Evolutionary conservation across 1,139 yeast genomes (phyloP).

Genomic region (Arxiozyma slooffiae): DNA sequence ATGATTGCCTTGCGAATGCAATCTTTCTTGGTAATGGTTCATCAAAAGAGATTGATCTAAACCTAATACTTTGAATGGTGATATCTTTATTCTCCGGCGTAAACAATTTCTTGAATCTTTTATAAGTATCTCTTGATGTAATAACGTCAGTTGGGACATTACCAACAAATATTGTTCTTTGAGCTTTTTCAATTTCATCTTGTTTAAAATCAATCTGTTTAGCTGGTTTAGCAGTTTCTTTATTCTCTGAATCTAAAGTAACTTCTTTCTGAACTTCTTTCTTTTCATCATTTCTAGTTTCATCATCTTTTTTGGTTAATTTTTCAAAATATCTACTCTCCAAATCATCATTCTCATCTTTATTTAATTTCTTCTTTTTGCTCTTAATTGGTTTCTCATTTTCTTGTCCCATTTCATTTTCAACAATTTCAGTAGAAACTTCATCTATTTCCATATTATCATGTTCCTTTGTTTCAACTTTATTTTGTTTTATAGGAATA

Average conservation of each 20-base stretch:
- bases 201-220: conserved; percentile 42
- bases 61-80: conserved; percentile 63
- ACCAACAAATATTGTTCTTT: conserved; percentile 82
- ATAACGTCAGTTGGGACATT: conserved; percentile 64
- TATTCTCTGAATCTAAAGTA: conserved; percentile 7
- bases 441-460: conserved; percentile 13
- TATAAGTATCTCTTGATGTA: conserved; percentile 51
- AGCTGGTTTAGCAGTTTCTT: conserved; percentile 19
- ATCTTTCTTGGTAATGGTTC: conserved; percentile 86
- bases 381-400: conserved; percentile 11
- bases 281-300: conserved; percentile 14
- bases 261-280: conserved; percentile 16
- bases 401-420: background rate
- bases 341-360: conserved; percentile 38
- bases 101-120: conserved; percentile 56
- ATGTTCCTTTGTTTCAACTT: conserved; percentile 21
- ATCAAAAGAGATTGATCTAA: conserved; percentile 84
- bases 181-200: conserved; percentile 71
- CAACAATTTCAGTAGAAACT: conserved; percentile 2
- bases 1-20: conserved; percentile 73
- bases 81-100: conserved; percentile 26
- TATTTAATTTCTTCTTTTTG: conserved; percentile 22
- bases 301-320: conserved; percentile 29
- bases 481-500: conserved; percentile 6
- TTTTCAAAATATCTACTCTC: conserved; percentile 42